Evolutionary conservation across 2,329 filamentous ascomycete species (phyloP).

Genomic region (Fusarium protoensiforme): DNA sequence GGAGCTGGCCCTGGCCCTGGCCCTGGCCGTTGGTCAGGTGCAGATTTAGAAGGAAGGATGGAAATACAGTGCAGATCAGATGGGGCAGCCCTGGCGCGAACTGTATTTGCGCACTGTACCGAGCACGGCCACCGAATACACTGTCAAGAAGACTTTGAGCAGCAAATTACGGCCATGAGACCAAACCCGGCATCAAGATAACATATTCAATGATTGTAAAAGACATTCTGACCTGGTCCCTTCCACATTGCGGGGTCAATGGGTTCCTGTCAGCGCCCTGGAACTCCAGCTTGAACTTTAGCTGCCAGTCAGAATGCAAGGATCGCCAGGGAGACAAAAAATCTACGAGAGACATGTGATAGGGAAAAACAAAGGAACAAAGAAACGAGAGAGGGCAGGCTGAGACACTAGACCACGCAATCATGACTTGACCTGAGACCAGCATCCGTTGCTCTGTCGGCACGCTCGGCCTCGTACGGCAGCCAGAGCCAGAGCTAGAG

Average conservation of each 20-base stretch:
- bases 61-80: conserved; percentile 13
- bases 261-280: not conserved
- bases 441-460: not conserved
- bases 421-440: not conserved
- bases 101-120: conserved; percentile 14
- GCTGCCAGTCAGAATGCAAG: not conserved
- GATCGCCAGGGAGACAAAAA: conserved; percentile 8
- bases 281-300: not conserved
- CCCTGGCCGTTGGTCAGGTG: conserved; percentile 12
- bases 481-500: not conserved
- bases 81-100: not conserved
- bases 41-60: conserved; percentile 19
- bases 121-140: not conserved
- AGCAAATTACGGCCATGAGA: not conserved
- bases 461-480: conserved; percentile 7
- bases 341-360: conserved; percentile 13
- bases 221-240: not conserved
- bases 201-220: not conserved
- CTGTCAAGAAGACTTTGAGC: not conserved
- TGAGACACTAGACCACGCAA: not conserved
- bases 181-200: not conserved
- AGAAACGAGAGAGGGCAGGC: conserved; percentile 14
- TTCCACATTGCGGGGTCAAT: conserved; percentile 8
- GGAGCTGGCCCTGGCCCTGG: conserved; percentile 8
- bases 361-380: conserved; percentile 2